Evolutionary conservation across 2,329 filamentous ascomycete genomes (phyloP).

Genomic region (Periconia macrospinosa): DNA sequence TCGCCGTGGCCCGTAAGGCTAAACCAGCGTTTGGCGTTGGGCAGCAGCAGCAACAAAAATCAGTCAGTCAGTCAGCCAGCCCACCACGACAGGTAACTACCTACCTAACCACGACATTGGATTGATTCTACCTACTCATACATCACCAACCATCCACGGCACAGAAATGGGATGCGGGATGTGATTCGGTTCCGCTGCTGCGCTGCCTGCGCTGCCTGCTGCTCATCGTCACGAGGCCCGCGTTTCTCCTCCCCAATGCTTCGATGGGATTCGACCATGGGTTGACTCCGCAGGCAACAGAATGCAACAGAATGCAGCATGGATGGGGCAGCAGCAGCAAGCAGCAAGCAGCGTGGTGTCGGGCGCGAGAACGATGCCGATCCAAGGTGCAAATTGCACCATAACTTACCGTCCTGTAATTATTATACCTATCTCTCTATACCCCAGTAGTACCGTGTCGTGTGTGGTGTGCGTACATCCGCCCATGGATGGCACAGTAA

Average conservation of each 20-base stretch:
- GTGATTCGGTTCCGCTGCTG: no score
- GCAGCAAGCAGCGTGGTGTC: not conserved
- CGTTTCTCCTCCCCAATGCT: not conserved
- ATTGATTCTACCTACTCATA: not conserved
- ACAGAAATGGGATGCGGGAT: not conserved
- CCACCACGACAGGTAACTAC: not conserved
- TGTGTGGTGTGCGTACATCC: no score
- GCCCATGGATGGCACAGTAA: no score
- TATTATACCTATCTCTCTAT: not conserved
- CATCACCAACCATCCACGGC: not conserved
- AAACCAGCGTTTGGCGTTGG: not conserved
- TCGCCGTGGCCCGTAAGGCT: no score
- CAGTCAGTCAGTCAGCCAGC: not conserved
- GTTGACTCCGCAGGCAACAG: slow-evolving; percentile 5
- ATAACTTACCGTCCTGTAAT: no score
- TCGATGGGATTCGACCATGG: slow-evolving; percentile 5
- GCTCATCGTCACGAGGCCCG: not conserved
- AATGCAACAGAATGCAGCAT: not conserved
- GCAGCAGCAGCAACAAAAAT: not conserved
- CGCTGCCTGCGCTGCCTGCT: not conserved
- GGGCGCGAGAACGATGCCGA: slow-evolving; percentile 1
- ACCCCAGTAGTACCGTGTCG: no score
- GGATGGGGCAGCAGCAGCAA: no score
- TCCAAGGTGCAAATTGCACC: not conserved
- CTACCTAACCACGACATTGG: no score